Base-by-base conservation (phyloP, 768 basidiomycete genomes). In the Termitomyces sp. region DNA sequence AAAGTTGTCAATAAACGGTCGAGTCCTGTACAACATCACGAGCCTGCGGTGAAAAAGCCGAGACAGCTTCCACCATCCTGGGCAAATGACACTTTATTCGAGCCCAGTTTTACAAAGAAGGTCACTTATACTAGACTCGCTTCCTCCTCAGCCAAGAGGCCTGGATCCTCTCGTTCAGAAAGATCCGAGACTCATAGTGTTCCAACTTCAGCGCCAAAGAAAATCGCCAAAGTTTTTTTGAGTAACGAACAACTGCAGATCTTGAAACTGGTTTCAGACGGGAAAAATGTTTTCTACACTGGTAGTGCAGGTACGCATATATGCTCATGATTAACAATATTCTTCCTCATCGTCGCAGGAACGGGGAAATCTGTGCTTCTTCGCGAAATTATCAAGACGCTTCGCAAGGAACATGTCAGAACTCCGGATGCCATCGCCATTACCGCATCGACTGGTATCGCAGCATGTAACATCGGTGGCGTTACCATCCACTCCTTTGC, bases 401-500 rank as follows among this genome's bases (percentile, higher is more conserved):
- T 99, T 56, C 82, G 79, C 50, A 85, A 79, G 68, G 86, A 79
- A 65, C 74, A 82, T 69, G 60, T 63, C 11, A 88, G 77, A 57
- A 70, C 77, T 1, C 72, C 77, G 0, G 93, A 96, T 71, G 88
- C 89, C 0, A 85, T 98, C 25, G 96, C 94, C 11, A 86, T 99
- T 61, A 98, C 96, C 3, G 97, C 97, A 9, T 94, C 94, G 14
- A 53, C 63, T 89, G 91, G 91, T 48, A 97, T 98, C 67, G 96
- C 96, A 7, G 96, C 96, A 5, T 97, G 95, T 73, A 98, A 99
- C 66, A 95, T 99, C 54, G 96, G 96, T 10, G 96, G 97, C 45
- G 85, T 92, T 29, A 98, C 96, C 0, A 83, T 98, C 40, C 96
- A 99, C 71, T 96, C 93, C 0, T 99, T 97, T 70, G 86, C 91